Conservation (phyloP, 108 stramenopile genomes). For the Skeletonema menzelii region DNA sequence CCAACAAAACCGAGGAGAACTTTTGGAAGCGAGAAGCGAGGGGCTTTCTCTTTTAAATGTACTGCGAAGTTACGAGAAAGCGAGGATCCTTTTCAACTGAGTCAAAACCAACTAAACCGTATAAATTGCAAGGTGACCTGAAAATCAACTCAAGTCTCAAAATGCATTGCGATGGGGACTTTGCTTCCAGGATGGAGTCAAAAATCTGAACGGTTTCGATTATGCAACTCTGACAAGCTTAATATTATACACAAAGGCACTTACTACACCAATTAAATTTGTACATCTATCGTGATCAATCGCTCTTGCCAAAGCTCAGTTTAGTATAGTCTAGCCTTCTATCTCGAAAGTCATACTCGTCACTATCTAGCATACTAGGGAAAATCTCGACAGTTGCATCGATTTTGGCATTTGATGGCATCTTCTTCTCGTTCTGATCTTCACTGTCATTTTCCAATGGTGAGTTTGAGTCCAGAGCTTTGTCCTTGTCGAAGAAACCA, state of each 20-base stretch:
- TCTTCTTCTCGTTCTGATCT: background rate
- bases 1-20: too few relatives aligned
- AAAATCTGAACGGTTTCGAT: background rate
- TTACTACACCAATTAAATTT: background rate
- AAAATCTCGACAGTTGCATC: conserved; percentile 21
- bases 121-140: too few relatives aligned
- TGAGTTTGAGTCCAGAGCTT: background rate
- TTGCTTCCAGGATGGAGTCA: too few relatives aligned
- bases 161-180: too few relatives aligned
- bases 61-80: too few relatives aligned
- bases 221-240: background rate
- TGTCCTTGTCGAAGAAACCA: conserved; percentile 15
- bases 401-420: background rate
- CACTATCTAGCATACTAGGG: conserved; percentile 37
- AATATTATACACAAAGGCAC: background rate
- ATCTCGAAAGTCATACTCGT: conserved; percentile 42
- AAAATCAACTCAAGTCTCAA: too few relatives aligned
- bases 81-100: too few relatives aligned
- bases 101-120: too few relatives aligned
- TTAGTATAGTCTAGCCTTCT: conserved; percentile 33
- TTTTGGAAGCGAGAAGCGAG: too few relatives aligned
- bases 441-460: background rate
- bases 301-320: background rate
- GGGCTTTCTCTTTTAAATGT: too few relatives aligned
- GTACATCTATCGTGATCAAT: background rate